Conservation (phyloP, 1,284 basidiomycete genomes). For the Malassezia restricta region DNA sequence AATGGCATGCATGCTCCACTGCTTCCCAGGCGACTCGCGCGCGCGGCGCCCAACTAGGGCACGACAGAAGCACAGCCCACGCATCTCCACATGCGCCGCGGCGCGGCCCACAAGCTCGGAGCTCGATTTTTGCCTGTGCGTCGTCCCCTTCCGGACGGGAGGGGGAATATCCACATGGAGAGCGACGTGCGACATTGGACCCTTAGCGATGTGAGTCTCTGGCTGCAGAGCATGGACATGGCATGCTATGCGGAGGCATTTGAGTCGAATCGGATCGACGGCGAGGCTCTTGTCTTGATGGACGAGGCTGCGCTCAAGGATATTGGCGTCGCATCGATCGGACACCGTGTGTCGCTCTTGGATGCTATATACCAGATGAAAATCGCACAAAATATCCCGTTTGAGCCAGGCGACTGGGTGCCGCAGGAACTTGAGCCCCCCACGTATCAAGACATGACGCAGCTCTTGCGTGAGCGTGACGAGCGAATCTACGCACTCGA, state of each 20-base stretch:
- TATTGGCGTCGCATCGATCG: conserved; percentile 35
- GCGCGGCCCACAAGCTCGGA: too few relatives aligned
- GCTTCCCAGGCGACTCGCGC: too few relatives aligned
- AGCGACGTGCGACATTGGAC: conserved; percentile 32
- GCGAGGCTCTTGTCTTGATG: conserved; percentile 39
- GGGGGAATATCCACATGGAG: neutral
- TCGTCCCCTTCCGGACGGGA: too few relatives aligned
- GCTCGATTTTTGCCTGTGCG: too few relatives aligned
- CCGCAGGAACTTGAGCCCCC: conserved; percentile 17
- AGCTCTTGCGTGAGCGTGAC: conserved; percentile 13
- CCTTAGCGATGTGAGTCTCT: conserved; percentile 26
- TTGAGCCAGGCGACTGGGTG: conserved; percentile 40
- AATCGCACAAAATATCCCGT: conserved; percentile 27
- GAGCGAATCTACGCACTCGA: conserved; percentile 40
- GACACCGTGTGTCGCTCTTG: conserved; percentile 38
- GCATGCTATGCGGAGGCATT: conserved; percentile 24
- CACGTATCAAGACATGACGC: too few relatives aligned
- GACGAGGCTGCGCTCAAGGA: conserved; percentile 40
- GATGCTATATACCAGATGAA: conserved; percentile 36
- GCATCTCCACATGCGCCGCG: too few relatives aligned
- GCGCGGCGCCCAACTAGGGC: too few relatives aligned
- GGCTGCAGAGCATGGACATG: conserved; percentile 26
- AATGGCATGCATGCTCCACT: too few relatives aligned
- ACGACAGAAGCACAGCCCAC: too few relatives aligned
- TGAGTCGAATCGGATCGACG: conserved; percentile 35